phyloP scores from a whole-genome alignment of 2,329 filamentous ascomycete species.

The Pseudocercospora pini-densiflorae region DNA sequence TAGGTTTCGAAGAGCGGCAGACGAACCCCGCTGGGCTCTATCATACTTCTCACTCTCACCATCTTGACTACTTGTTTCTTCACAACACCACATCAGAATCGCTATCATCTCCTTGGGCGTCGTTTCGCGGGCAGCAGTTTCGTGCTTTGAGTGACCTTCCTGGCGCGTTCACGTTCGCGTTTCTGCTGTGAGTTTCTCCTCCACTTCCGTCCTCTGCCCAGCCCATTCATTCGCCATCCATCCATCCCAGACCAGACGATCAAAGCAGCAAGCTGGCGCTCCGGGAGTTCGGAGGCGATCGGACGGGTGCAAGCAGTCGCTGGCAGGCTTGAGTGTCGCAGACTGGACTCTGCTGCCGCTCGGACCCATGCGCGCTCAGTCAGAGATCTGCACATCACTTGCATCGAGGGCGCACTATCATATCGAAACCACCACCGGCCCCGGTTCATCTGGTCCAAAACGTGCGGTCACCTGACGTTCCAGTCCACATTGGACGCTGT shows the following conservation, averaged over 20 bases:
- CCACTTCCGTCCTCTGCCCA: not conserved
- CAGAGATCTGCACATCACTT: conserved; percentile 7
- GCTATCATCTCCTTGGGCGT: conserved; percentile 18
- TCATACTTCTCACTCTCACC: not conserved
- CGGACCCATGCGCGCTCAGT: conserved; percentile 5
- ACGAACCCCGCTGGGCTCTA: not conserved
- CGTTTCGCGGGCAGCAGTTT: conserved; percentile 22
- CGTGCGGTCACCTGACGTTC: conserved; percentile 3
- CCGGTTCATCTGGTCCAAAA: not conserved
- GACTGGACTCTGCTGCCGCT: not conserved
- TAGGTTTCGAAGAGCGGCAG: conserved; percentile 3
- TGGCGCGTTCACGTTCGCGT: conserved; percentile 14
- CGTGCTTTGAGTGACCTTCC: conserved; percentile 17
- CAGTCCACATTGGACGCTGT: conserved; percentile 5
- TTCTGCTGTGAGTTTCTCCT: conserved; percentile 10
- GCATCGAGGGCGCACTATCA: not conserved
- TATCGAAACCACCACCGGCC: conserved; percentile 1
- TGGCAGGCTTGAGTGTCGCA: not conserved
- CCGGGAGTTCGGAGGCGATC: not conserved
- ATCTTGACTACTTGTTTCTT: not conserved
- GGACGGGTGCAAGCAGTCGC: conserved; percentile 2
- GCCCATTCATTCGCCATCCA: not conserved
- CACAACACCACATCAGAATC: conserved; percentile 9
- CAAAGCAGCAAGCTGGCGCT: not conserved
- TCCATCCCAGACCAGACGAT: not conserved